Evolutionary conservation across 352 stramenopile species (phyloP).

Genomic region (Phytophthora litchii): DNA sequence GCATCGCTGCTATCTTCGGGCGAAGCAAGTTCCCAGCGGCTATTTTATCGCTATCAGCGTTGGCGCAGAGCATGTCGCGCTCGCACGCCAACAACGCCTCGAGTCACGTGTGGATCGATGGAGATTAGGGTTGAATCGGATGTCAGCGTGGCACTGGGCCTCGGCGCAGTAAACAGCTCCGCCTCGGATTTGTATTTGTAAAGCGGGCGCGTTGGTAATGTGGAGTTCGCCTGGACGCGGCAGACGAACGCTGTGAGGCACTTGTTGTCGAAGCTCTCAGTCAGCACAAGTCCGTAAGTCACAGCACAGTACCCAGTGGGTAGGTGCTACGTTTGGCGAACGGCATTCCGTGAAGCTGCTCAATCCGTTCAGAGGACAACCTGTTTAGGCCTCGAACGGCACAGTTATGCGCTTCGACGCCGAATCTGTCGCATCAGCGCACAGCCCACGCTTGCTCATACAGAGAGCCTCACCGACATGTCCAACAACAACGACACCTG

Average conservation of each 20-base stretch:
- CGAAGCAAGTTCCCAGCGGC: not conserved
- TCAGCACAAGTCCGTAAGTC: not conserved
- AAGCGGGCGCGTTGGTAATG: slow-evolving; percentile 6
- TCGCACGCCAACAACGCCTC: slow-evolving; percentile 5
- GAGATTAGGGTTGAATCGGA: slow-evolving; percentile 29
- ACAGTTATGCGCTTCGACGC: not conserved
- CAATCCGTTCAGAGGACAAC: not conserved
- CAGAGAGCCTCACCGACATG: not conserved
- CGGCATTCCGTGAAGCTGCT: too few relatives aligned
- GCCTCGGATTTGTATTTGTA: slow-evolving; percentile 10
- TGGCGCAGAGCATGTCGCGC: not conserved
- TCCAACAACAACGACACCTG: slow-evolving; percentile 9
- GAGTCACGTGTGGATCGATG: not conserved
- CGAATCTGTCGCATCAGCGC: not conserved
- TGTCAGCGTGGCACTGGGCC: slow-evolving; percentile 5
- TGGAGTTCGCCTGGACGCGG: too few relatives aligned
- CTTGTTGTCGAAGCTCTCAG: not conserved
- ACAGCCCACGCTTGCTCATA: not conserved
- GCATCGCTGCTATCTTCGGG: too few relatives aligned
- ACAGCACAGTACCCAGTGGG: too few relatives aligned
- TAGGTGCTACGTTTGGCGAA: too few relatives aligned
- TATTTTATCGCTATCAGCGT: slow-evolving; percentile 10
- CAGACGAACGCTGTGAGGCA: too few relatives aligned
- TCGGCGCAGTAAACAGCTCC: slow-evolving; percentile 10
- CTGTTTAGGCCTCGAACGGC: not conserved